These are phyloP conservation scores for Wickerhamiella musiphila DNA, from an alignment of 805 yeast genomes.

Conservation along the genomic window DNA sequence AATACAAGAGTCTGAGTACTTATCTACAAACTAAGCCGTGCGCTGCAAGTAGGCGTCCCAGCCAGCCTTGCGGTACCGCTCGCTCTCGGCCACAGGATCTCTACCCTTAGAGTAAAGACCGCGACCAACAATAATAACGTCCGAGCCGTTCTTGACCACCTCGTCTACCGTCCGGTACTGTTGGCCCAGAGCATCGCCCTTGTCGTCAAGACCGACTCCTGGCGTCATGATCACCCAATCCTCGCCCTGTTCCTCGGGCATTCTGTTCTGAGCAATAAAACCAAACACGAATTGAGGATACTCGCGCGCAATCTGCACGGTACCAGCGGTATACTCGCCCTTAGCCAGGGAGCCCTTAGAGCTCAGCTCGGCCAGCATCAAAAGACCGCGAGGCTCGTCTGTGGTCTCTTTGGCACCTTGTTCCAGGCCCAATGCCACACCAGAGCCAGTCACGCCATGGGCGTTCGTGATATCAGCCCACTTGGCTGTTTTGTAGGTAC, in stretches of 20 bases:
- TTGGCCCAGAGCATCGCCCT: conserved; percentile 90
- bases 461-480: conserved; percentile 98
- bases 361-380: conserved; percentile 91
- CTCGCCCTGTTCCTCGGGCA: conserved; percentile 52
- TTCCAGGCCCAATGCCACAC: conserved; percentile 75
- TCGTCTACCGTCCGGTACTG: conserved; percentile 86
- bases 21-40: not conserved
- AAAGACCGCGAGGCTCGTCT: conserved; percentile 53
- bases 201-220: conserved; percentile 95
- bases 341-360: conserved; percentile 86
- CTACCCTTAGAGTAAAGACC: conserved; percentile 91
- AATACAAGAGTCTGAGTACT: not conserved
- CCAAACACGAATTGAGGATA: conserved; percentile 90
- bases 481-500: conserved; percentile 70
- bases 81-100: conserved; percentile 75
- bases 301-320: conserved; percentile 76
- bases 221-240: conserved; percentile 98
- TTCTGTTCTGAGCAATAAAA: conserved; percentile 80
- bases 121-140: conserved; percentile 94
- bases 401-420: conserved; percentile 57
- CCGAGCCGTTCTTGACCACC: conserved; percentile 75
- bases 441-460: conserved; percentile 92
- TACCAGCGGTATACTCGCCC: conserved; percentile 75
- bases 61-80: conserved; percentile 81
- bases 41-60: conserved; percentile 61